Evolutionary conservation across 495 filamentous ascomycete genomes (phyloP), one percentile per base, ranked within the genome.

Genomic region (Cladorrhinum samala): DNA sequence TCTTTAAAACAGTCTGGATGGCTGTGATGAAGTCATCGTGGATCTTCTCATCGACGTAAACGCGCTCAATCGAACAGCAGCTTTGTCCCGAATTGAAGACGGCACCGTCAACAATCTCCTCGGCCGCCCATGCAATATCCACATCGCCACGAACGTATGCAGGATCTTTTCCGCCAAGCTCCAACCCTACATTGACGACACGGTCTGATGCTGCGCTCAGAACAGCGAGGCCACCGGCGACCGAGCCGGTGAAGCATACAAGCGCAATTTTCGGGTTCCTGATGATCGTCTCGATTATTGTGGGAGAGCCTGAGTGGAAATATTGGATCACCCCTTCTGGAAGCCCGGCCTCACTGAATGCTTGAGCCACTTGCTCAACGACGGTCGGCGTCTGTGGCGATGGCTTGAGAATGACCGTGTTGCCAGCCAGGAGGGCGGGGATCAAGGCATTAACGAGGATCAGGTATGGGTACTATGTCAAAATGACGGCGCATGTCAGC

Each of bases 41-140:
- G 51, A 97, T 79, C 49, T 78, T 83, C 49, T 88, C 87, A 56
- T 91, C 84, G 2, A 96, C 93, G 58, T 97, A 97, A 6, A 98
- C 83, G 21, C 93, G 79, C 72, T 96, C 93, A 46, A 97, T 79
- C 5, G 87, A 84, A 70, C 93, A 97, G 74, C 93, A 98, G 61
- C 90, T 95, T 69, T 98, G 93, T 18, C 93, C 93, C 25, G 89
- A 94, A 71, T 96, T 98, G 76, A 96, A 98, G 37, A 98, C 75
- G 2, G 91, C 89, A 3, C 92, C 90, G 61, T 96, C 91, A 24
- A 95, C 88, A 53, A 96, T 89, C 68, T 95, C 89, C 61, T 88
- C 89, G 1, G 91, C 91, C 1, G 86, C 91, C 91, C 90, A 95
- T 24, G 80, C 79, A 18, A 94, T 68, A 63, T 96, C 88, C 1